These are phyloP conservation scores for Solanum verrucosum DNA, from an alignment of 257 asterid species.

Conservation along the genomic window DNA sequence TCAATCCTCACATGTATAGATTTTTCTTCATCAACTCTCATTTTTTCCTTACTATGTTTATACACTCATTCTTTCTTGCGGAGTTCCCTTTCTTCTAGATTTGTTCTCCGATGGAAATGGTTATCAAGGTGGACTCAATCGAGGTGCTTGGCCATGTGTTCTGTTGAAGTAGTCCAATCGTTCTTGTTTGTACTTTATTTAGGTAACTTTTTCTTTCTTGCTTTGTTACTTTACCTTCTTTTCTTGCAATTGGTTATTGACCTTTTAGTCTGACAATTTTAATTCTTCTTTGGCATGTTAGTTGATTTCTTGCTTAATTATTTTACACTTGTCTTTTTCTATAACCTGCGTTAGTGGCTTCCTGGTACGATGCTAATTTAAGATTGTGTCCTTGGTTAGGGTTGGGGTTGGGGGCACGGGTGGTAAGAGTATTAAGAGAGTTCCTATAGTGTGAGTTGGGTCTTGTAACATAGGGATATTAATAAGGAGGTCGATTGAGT, in stretches of 20 bases:
- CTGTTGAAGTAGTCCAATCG: neutral
- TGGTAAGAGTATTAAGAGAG: neutral
- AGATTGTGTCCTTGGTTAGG: neutral
- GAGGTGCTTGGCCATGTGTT: neutral
- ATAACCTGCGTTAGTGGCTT: neutral
- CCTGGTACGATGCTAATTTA: too few species aligned
- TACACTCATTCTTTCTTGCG: rapidly evolving
- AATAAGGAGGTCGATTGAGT: neutral
- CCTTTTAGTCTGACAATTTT: too few species aligned
- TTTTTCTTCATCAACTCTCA: neutral
- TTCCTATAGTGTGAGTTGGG: neutral
- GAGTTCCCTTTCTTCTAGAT: too few species aligned
- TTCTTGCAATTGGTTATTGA: too few species aligned
- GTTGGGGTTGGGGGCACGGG: neutral
- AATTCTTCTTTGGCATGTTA: neutral
- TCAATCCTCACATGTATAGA: neutral
- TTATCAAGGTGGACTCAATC: neutral
- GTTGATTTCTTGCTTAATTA: neutral
- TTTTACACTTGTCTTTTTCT: neutral
- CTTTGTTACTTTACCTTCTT: neutral
- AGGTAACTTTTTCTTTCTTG: neutral
- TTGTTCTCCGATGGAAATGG: neutral
- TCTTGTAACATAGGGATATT: neutral
- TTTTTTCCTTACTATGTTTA: neutral
- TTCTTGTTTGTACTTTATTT: neutral